Base-by-base conservation (phyloP, 2,329 filamentous ascomycete species). In the Venturiaceae sp. region DNA sequence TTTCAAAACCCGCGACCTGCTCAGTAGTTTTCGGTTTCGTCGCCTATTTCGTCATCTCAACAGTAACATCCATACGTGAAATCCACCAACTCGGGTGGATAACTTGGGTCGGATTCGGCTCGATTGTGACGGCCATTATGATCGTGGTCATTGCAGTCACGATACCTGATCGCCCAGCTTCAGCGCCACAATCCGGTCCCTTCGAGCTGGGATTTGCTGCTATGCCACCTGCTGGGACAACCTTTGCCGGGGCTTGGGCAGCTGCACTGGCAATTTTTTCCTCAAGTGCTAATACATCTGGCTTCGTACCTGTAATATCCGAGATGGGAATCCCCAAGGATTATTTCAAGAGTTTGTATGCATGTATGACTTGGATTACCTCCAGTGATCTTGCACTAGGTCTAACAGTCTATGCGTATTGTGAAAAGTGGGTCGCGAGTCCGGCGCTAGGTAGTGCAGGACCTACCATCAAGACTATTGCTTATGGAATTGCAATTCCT, bases 291-390 rank as follows among this genome's bases (percentile, higher is more conserved):
- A 52, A 47, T 7, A 46, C 39, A 9, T 34, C 55, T 50, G 55
- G 21, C 3, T 53, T 47, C 39, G 37, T 53, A 4, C 39, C 55
- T 23, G 55, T 57, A 9, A 57, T 57, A 6, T 44, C 34, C 26
- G 54, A 57, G 21, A 57, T 57, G 54, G 23, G 34, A 9, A 33
- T 13, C 9, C 54, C 54, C 21, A 23, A 57, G 26, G 54, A 57
- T 14, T 57, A 44, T 23, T 44, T 44, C 54, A 57, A 53, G n/a
- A 30, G 21, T 46, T 57, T 57, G 54, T 57, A 44, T 30, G 34
- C 32, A 23, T 57, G 54, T 19, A 57, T 57, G 54, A 26, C 34
- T 2, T 57, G 34, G 34, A 47, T 57, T 26, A 30, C 32, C 23
- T 26, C 34, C 6, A 21, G 16, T 6, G 54, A 57, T 21, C 16